Evolutionary conservation across 2,329 filamentous ascomycete genomes (phyloP).

Genomic region (Pseudogymnoascus sp.): DNA sequence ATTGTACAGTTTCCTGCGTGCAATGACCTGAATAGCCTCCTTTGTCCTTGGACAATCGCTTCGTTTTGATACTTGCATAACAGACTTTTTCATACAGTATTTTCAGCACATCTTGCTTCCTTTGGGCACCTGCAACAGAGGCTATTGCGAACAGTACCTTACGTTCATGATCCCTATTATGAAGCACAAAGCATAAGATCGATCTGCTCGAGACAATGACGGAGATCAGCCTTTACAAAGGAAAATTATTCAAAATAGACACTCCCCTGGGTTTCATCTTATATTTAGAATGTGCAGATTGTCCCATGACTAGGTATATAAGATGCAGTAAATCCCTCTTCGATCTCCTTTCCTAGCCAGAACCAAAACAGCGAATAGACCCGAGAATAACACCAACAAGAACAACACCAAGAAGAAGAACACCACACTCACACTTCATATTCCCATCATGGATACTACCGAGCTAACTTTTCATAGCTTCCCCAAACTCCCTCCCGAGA

Average conservation of each 20-base stretch:
- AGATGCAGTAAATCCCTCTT: neutral
- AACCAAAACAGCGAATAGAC: neutral
- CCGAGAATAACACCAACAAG: neutral
- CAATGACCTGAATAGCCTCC: neutral
- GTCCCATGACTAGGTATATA: neutral
- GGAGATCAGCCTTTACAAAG: neutral
- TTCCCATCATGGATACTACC: neutral
- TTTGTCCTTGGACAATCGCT: neutral
- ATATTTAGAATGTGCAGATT: neutral
- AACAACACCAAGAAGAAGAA: neutral
- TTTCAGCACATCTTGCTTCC: neutral
- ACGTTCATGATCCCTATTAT: neutral
- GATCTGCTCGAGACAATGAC: neutral
- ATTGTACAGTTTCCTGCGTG: neutral
- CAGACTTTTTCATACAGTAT: neutral
- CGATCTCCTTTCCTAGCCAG: neutral
- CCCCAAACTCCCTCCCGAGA: neutral
- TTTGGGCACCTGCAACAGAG: neutral
- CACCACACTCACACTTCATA: neutral
- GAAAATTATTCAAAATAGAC: neutral
- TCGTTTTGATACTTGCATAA: neutral
- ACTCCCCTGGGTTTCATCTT: neutral
- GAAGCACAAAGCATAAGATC: neutral
- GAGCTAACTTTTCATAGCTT: neutral
- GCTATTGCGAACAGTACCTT: neutral